Evolutionary conservation across 2,329 filamentous ascomycete genomes (phyloP), one percentile per base, ranked within the genome.

Genomic region (Ophiostoma tasmaniense): DNA sequence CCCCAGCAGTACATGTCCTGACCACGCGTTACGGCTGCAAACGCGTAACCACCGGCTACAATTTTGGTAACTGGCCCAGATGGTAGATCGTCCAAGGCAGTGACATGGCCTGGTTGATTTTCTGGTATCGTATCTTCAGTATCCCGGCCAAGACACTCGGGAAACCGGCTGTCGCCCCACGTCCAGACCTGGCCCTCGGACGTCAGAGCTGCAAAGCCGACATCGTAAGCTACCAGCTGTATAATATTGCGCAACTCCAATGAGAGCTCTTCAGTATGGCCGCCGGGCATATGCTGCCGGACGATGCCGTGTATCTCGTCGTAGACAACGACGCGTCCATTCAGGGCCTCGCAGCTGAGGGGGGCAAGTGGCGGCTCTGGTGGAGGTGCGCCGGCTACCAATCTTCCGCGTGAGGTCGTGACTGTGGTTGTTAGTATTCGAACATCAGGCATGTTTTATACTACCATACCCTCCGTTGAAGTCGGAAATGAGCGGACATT

Each of bases 1-100:
- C 88, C 88, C 87, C 88, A 90, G 30, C 84, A 75, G 73, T 90
- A 90, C 1, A 89, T 75, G 69, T 86, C 84, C 39, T 83, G 80
- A 2, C 83, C 84, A 13, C 80, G 77, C 0, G 86, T 89, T 61
- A 90, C 73, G 0, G 87, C 87, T 2, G 84, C 85, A 1, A 84
- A 77, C 2, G 83, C 77, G 74, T 87, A 88, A 0, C 87, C 87
- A 2, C 83, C 83, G 2, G 83, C 83, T 3, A 79, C 80, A 33
- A 90, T 77, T 73, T 84, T 85, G 37, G 74, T 78, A 66, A 90
- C 81, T 14, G 81, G 78, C 64, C 78, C 85, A 25, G 77, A 82
- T 69, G 78, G 82, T 28, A 89, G 78, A 68, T 83, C 81, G 5
- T 76, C 75, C 0, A 90, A 78, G 64, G 84, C 81, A 28, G 80